Conservation (phyloP, 768 basidiomycete genomes). For the Lactarius hatsudake region DNA sequence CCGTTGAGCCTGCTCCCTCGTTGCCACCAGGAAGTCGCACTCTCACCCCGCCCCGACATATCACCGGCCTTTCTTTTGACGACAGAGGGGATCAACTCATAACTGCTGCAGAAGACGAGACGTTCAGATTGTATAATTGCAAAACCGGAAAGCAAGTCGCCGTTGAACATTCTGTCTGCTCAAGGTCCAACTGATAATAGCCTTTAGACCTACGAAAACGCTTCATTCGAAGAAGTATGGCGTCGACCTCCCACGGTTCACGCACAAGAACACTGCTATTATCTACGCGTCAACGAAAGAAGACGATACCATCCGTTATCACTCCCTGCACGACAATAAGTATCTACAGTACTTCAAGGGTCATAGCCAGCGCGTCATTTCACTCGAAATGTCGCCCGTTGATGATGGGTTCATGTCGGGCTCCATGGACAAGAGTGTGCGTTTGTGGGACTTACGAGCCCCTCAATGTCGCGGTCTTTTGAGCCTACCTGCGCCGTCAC, state of each 20-base stretch:
- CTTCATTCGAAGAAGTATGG: conserved; percentile 96
- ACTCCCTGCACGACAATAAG: conserved; percentile 94
- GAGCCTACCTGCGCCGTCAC: conserved; percentile 68
- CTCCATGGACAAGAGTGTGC: conserved; percentile 90
- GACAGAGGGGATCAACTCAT: conserved; percentile 84
- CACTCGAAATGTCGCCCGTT: conserved; percentile 86
- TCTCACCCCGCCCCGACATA: conserved; percentile 48
- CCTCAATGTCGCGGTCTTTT: conserved; percentile 76
- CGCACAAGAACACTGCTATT: conserved; percentile 83
- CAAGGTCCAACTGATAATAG: conserved; percentile 32
- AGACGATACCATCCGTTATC: conserved; percentile 92
- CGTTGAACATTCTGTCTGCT: conserved; percentile 25
- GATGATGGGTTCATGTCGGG: conserved; percentile 97
- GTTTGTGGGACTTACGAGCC: conserved; percentile 91
- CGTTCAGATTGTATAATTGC: conserved; percentile 84
- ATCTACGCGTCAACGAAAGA: conserved; percentile 93
- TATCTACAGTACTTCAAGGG: conserved; percentile 96
- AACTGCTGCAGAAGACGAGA: conserved; percentile 90
- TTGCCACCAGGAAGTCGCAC: conserved; percentile 43
- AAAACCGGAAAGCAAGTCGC: conserved; percentile 89
- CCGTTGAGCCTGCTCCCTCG: conserved; percentile 60
- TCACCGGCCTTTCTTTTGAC: conserved; percentile 89
- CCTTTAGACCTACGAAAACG: conserved; percentile 66
- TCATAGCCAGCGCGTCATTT: conserved; percentile 85
- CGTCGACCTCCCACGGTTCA: conserved; percentile 90